A percentile compares a stretch with the other conserved stretches of the same genome.
phyloP scores from a whole-genome alignment of 1,284 basidiomycete species.

The Cutaneotrichosporon sp. region DNA sequence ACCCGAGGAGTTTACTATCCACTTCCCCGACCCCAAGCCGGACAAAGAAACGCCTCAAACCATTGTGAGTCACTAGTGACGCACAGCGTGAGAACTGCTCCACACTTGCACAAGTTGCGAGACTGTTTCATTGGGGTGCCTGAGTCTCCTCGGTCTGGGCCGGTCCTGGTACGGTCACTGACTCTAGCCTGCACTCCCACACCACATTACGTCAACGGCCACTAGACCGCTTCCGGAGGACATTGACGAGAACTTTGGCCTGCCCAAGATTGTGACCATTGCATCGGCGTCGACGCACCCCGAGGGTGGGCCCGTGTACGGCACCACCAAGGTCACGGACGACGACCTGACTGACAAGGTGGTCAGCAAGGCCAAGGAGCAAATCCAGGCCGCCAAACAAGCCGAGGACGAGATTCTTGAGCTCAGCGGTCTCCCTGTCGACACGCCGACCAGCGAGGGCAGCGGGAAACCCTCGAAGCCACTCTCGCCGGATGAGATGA shows the following conservation, averaged over 20 bases:
- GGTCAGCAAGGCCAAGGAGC: neutral
- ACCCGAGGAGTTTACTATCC: conserved; percentile 13
- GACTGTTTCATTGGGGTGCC: neutral
- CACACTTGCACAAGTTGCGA: neutral
- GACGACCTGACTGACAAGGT: neutral
- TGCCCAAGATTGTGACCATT: conserved; percentile 70
- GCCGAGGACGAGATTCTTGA: too few relatives aligned
- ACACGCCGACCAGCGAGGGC: too few relatives aligned
- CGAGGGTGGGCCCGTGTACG: conserved; percentile 64
- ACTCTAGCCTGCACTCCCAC: conserved; percentile 46
- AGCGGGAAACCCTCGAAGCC: too few relatives aligned
- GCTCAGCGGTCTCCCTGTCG: too few relatives aligned
- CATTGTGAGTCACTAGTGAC: conserved; percentile 36
- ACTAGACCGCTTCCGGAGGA: conserved; percentile 12
- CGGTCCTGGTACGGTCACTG: conserved; percentile 1
- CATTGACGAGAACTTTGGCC: conserved; percentile 10
- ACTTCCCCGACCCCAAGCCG: conserved; percentile 26
- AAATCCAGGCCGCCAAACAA: neutral
- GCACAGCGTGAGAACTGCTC: neutral
- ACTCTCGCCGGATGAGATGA: too few relatives aligned
- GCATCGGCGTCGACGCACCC: conserved; percentile 65
- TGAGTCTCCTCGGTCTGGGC: neutral
- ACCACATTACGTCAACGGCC: conserved; percentile 41
- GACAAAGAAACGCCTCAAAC: conserved; percentile 30
- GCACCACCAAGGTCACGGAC: conserved; percentile 8